phyloP scores from a whole-genome alignment of 176 grass and related monocot species.

The Tillandsia leiboldiana region DNA sequence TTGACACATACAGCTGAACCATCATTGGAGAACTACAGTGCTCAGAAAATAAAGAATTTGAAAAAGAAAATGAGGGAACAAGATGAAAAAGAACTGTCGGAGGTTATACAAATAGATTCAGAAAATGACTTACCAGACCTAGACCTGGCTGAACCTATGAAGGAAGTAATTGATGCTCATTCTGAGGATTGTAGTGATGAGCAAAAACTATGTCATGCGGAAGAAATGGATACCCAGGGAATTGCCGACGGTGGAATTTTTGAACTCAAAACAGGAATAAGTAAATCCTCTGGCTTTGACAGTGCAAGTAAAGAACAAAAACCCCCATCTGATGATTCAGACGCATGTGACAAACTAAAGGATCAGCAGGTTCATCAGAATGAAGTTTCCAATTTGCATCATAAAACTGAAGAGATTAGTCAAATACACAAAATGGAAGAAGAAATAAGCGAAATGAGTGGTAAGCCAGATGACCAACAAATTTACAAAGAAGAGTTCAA shows the following conservation, averaged over 20 bases:
- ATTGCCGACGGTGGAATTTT: conserved; percentile 3
- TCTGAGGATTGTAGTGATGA: conserved; percentile 8
- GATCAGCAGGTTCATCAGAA: conserved; percentile 2
- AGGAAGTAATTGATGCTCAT: conserved; percentile 8
- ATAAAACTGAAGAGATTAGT: conserved; percentile 11
- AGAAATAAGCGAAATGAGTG: too few relatives aligned
- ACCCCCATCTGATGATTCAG: conserved; percentile 4
- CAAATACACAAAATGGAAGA: neutral
- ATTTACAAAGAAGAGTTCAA: too few relatives aligned
- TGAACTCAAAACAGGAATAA: neutral
- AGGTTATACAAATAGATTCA: conserved; percentile 5
- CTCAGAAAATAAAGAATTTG: conserved; percentile 24
- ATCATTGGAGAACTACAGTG: conserved; percentile 8
- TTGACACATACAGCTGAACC: conserved; percentile 57
- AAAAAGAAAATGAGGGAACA: conserved; percentile 35
- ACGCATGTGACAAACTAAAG: conserved; percentile 9
- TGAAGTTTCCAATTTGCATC: conserved; percentile 1
- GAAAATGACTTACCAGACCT: conserved; percentile 2
- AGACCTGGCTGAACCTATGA: conserved; percentile 15
- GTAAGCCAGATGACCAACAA: too few relatives aligned
- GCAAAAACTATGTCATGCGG: neutral
- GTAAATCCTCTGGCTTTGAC: neutral
- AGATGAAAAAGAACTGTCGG: conserved; percentile 32
- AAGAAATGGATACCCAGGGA: neutral
- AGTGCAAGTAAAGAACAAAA: conserved; percentile 17